Base-by-base conservation (phyloP, 1,139 yeast species). In the Candida buenavistaensis region DNA sequence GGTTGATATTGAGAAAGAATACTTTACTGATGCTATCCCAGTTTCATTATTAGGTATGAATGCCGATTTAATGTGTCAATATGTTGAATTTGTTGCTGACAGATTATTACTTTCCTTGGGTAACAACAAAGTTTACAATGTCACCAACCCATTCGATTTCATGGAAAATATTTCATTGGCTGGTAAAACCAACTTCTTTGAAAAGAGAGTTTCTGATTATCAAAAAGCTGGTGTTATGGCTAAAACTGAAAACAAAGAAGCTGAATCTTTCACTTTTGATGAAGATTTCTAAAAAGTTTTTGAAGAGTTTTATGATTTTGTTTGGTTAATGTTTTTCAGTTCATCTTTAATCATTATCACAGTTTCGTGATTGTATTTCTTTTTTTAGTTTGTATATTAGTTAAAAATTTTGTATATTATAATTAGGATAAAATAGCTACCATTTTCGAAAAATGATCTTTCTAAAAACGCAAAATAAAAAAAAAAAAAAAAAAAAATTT, bases 181-280 rank as follows among this genome's bases (percentile, higher is more conserved):
- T 40, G 98, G 98, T 65, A 92, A 92, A 78, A 90, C 98, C 52
- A 92, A 92, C 74, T 92, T 94, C 79, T 92, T 92, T 59, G 99
- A 92, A 76, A 92, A 92, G 80, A 85, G 97, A 68, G 98, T 92
- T 44, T 85, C 96, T 42, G 99, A 94, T 66, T 94, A 94, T 72
- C 97, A 92, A 72, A 92, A 92, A 74, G 97, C 97, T 38, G 97
- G 97, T 71, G 98, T 92, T 54, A 92, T 92, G 95, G 89, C 73
- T 38, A 59, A 55, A 48, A 51, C 65, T 43, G 56, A 51, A 37
- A 62, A 61, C 37, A 52, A 61, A 37, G 48, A 58, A 36, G 49
- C 58, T 36, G 50, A 57, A 38, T 62, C 55, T 35, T 69, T 71
- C 53, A 54, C 74, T 19, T 70, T 71, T 50, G 75, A 70, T 48